These are phyloP conservation scores for Aspergillus flavus DNA, from an alignment of 2,329 filamentous ascomycete species.

Conservation along the genomic window DNA sequence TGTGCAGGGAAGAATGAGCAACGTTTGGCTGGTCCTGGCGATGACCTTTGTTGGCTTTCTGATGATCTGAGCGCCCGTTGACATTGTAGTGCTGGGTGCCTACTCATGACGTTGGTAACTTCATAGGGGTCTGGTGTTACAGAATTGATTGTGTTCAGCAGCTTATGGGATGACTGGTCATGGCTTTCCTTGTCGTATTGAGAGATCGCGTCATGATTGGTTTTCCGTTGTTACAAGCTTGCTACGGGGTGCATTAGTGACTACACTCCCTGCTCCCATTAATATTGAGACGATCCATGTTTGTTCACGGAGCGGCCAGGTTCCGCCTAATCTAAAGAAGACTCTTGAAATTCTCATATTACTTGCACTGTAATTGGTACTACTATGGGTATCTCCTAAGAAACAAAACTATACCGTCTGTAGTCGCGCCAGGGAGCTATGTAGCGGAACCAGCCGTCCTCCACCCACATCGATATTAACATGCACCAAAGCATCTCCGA, in stretches of 20 bases:
- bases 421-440: slow-evolving; percentile 10
- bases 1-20: neutral
- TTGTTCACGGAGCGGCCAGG: slow-evolving; percentile 9
- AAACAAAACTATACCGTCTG: slow-evolving; percentile 21
- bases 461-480: slow-evolving; percentile 1
- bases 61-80: neutral
- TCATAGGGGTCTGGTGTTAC: neutral
- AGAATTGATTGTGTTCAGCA: neutral
- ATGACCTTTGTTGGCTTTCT: slow-evolving; percentile 7
- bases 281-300: slow-evolving; percentile 8
- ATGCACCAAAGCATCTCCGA: neutral
- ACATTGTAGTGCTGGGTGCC: neutral
- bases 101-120: neutral
- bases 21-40: slow-evolving; percentile 9
- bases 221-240: slow-evolving; percentile 9
- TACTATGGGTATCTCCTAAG: slow-evolving; percentile 31
- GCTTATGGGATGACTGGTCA: slow-evolving; percentile 12
- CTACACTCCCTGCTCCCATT: slow-evolving; percentile 8
- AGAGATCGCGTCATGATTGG: neutral
- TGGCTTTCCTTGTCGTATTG: slow-evolving; percentile 4
- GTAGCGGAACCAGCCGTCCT: slow-evolving; percentile 9
- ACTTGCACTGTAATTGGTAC: slow-evolving; percentile 16
- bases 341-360: neutral
- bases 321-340: slow-evolving; percentile 10
- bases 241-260: slow-evolving; percentile 9